phyloP scores from a whole-genome alignment of 2,329 filamentous ascomycete genomes.

The Calonectria leucothoes region DNA sequence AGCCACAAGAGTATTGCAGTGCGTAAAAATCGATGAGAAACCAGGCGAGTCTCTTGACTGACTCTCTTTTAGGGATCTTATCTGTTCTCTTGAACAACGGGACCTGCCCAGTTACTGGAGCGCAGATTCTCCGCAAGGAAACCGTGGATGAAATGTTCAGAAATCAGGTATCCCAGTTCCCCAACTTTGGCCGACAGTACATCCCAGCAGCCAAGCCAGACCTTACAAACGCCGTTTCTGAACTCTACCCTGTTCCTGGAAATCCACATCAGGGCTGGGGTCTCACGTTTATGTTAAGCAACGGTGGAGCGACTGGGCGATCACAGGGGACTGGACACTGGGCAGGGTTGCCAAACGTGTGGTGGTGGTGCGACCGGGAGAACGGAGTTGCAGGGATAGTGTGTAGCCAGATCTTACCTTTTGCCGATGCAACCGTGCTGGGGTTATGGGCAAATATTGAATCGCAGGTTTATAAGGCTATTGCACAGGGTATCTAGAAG shows the following conservation, averaged over 20 bases:
- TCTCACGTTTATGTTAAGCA: constrained; percentile 66
- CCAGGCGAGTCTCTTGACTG: background rate
- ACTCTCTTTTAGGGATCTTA: constrained; percentile 61
- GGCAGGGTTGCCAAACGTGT: constrained; percentile 70
- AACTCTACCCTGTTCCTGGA: constrained; percentile 59
- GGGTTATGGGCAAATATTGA: constrained; percentile 55
- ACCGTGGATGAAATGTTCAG: constrained; percentile 74
- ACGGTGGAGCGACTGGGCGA: constrained; percentile 62
- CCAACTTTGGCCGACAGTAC: constrained; percentile 60
- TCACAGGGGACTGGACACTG: constrained; percentile 64
- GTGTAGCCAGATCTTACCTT: constrained; percentile 62
- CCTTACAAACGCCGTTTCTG: constrained; percentile 58
- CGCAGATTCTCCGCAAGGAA: constrained; percentile 63
- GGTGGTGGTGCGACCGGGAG: constrained; percentile 73
- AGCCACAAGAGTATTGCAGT: constrained; percentile 71
- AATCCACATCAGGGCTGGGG: constrained; percentile 73
- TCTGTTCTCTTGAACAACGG: constrained; percentile 74
- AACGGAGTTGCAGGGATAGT: constrained; percentile 67
- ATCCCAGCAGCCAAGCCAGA: constrained; percentile 61
- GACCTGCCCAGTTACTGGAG: constrained; percentile 65
- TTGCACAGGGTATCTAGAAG: constrained; percentile 10
- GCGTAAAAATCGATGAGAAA: constrained; percentile 37
- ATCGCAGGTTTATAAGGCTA: constrained; percentile 49
- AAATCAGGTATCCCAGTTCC: constrained; percentile 69
- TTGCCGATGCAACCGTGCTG: constrained; percentile 56